phyloP scores from a whole-genome alignment of 768 basidiomycete species.

The Lactifluus volemus region DNA sequence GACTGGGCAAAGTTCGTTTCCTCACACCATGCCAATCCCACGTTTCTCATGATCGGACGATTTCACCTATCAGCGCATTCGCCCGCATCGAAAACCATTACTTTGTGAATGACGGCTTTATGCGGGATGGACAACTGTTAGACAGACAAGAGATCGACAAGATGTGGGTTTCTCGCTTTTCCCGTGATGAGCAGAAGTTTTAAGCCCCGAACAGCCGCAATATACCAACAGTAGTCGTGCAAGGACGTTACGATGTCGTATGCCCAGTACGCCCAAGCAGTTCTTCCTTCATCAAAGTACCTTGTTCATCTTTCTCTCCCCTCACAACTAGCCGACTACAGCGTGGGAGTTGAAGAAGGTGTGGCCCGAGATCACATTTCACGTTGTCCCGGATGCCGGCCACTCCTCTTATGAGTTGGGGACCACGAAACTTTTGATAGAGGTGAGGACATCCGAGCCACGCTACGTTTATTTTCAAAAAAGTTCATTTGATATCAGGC shows the following conservation, averaged over 20 bases:
- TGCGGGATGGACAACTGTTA: conserved; percentile 82
- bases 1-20: conserved; percentile 62
- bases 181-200: neutral
- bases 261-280: conserved; percentile 53
- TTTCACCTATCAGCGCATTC: conserved; percentile 49
- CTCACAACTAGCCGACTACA: conserved; percentile 52
- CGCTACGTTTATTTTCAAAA: neutral
- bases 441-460: conserved; percentile 36
- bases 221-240: conserved; percentile 75
- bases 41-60: neutral
- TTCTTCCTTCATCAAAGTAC: neutral
- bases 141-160: conserved; percentile 80
- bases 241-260: conserved; percentile 84
- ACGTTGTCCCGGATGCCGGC: conserved; percentile 78
- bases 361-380: conserved; percentile 71
- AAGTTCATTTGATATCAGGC: conserved; percentile 27
- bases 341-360: conserved; percentile 75
- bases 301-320: neutral
- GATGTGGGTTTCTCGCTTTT: conserved; percentile 42
- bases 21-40: neutral
- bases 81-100: conserved; percentile 88
- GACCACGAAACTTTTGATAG: conserved; percentile 58
- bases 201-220: conserved; percentile 53
- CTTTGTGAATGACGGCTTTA: conserved; percentile 84
- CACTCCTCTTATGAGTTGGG: conserved; percentile 75